phyloP scores from a whole-genome alignment of 805 yeast species.

The Candida silvatica region DNA sequence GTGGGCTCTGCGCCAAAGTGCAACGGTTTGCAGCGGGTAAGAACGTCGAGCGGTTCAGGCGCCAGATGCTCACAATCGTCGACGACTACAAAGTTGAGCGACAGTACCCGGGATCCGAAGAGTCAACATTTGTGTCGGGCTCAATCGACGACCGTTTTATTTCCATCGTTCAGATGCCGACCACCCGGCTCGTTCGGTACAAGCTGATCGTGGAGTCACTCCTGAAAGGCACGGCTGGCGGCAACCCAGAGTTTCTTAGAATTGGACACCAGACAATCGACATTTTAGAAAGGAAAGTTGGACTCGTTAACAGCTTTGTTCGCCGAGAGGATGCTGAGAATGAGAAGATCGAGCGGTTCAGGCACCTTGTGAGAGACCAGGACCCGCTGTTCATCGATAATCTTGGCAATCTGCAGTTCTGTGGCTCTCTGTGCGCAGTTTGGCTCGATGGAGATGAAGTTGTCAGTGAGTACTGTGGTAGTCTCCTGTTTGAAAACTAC shows the following conservation, averaged over 20 bases:
- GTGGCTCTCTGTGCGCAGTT: slow-evolving; percentile 32
- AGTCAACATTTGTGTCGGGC: slow-evolving; percentile 3
- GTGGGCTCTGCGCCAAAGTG: slow-evolving; percentile 17
- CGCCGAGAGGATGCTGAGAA: slow-evolving; percentile 11
- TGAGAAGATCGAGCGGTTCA: slow-evolving; percentile 11
- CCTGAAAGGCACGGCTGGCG: slow-evolving; percentile 14
- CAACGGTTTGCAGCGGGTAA: slow-evolving; percentile 13
- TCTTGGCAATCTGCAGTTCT: slow-evolving; percentile 35
- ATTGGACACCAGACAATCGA: slow-evolving; percentile 12
- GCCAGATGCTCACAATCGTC: slow-evolving; percentile 12
- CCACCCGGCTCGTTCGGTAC: slow-evolving; percentile 41
- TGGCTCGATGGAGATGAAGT: slow-evolving; percentile 27
- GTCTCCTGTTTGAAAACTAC: slow-evolving; percentile 42
- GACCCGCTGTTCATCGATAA: slow-evolving; percentile 31
- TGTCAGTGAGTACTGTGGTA: slow-evolving; percentile 23
- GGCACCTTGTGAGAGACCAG: slow-evolving; percentile 6
- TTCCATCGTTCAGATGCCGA: slow-evolving; percentile 47
- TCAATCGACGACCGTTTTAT: slow-evolving; percentile 31
- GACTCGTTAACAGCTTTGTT: slow-evolving; percentile 16
- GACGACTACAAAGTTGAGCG: slow-evolving; percentile 22
- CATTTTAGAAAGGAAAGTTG: slow-evolving; percentile 13
- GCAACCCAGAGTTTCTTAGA: slow-evolving; percentile 13
- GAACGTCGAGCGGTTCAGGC: slow-evolving; percentile 18
- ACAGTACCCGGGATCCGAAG: too few relatives aligned
- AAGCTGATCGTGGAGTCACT: slow-evolving; percentile 39